These are phyloP conservation scores for Fusarium albidum DNA, from an alignment of 2,329 filamentous ascomycete species.

Conservation along the genomic window DNA sequence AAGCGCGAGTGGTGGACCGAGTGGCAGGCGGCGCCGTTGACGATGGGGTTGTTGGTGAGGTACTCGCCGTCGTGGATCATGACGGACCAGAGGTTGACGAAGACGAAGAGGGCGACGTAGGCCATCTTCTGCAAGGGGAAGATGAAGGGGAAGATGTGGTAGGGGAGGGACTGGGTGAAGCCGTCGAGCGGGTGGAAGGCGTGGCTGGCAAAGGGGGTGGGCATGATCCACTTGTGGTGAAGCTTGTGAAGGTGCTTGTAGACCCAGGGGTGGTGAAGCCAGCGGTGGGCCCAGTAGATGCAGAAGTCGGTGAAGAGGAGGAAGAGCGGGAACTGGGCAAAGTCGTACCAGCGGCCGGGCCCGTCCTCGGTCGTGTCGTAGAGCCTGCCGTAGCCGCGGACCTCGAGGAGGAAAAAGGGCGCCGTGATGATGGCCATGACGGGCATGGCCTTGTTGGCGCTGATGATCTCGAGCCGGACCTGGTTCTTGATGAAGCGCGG, in stretches of 20 bases:
- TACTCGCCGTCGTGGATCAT: slow-evolving; percentile 97
- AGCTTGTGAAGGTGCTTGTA: slow-evolving; percentile 96
- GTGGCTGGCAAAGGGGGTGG: slow-evolving; percentile 89
- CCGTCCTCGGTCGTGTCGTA: slow-evolving; percentile 83
- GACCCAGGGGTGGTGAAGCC: slow-evolving; percentile 75
- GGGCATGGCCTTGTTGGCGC: slow-evolving; percentile 80
- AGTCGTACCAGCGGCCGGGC: slow-evolving; percentile 80
- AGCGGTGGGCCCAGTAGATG: slow-evolving; percentile 93
- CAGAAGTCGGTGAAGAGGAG: slow-evolving; percentile 86
- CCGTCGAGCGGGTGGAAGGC: slow-evolving; percentile 96
- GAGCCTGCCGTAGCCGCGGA: slow-evolving; percentile 84
- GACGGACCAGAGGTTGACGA: slow-evolving; percentile 97
- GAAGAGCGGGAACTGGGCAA: slow-evolving; percentile 87
- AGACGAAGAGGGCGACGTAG: slow-evolving; percentile 85
- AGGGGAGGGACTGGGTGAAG: slow-evolving; percentile 86
- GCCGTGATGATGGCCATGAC: slow-evolving; percentile 83
- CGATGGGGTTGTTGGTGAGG: slow-evolving; percentile 85
- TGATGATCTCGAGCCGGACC: slow-evolving; percentile 83
- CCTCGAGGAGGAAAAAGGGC: slow-evolving; percentile 82
- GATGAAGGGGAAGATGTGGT: slow-evolving; percentile 92
- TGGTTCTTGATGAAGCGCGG: slow-evolving; percentile 97
- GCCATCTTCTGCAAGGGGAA: slow-evolving; percentile 93
- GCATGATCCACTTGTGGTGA: slow-evolving; percentile 99
- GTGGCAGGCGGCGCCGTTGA: slow-evolving; percentile 96
- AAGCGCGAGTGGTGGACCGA: slow-evolving; percentile 70